Conservation (phyloP, 768 basidiomycete genomes). For the Rhodotorula toruloides region DNA sequence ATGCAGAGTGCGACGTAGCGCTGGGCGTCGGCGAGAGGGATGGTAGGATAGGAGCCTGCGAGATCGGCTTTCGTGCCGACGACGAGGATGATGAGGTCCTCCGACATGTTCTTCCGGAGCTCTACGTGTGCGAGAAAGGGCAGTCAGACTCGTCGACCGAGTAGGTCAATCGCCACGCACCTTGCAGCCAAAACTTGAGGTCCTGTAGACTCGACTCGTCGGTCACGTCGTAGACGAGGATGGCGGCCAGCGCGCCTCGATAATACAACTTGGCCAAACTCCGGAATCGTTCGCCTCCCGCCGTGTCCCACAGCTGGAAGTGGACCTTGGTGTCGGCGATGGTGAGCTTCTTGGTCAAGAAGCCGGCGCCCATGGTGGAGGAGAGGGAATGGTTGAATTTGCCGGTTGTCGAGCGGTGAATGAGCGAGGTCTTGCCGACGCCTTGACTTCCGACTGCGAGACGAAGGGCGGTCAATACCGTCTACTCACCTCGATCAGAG, state of each 20-base stretch:
- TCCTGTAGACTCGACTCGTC: conserved; percentile 82
- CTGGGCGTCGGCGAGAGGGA: conserved; percentile 65
- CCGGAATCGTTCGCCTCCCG: conserved; percentile 86
- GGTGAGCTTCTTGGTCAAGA: conserved; percentile 85
- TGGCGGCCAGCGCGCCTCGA: conserved; percentile 88
- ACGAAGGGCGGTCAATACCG: neutral
- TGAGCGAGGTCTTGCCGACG: conserved; percentile 56
- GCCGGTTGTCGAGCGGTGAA: conserved; percentile 84
- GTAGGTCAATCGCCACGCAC: conserved; percentile 48
- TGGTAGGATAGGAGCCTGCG: conserved; percentile 29
- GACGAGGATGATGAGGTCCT: conserved; percentile 84
- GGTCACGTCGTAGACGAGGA: conserved; percentile 92
- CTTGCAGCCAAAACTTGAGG: conserved; percentile 82
- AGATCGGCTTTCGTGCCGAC: conserved; percentile 71
- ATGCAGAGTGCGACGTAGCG: conserved; percentile 81
- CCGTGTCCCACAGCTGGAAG: conserved; percentile 66
- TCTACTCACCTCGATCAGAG: neutral
- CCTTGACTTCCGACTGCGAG: conserved; percentile 39
- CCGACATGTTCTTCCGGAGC: conserved; percentile 43
- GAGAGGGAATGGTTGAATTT: conserved; percentile 82
- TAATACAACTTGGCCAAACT: conserved; percentile 97
- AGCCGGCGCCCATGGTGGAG: conserved; percentile 86
- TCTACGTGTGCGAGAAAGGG: conserved; percentile 39
- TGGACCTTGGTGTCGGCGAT: conserved; percentile 80
- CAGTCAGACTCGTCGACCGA: neutral